phyloP scores from a whole-genome alignment of 2,329 filamentous ascomycete genomes.

The Zelopaecilomyces penicillatus region DNA sequence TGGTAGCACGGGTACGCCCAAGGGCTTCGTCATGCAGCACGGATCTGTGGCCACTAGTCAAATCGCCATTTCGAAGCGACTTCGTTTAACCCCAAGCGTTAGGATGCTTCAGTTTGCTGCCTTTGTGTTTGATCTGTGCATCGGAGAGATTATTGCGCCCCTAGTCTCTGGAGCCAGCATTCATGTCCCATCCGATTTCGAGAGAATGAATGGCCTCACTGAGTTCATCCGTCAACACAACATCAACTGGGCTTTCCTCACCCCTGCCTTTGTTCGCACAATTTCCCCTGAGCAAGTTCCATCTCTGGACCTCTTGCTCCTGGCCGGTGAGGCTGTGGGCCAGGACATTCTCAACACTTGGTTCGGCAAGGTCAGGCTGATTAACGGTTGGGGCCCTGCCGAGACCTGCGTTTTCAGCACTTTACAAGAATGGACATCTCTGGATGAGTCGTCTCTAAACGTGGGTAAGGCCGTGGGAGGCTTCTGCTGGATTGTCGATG shows the following conservation, averaged over 20 bases:
- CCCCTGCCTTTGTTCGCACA: constrained; percentile 4
- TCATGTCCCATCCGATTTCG: constrained; percentile 7
- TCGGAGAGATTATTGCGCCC: too few relatives aligned
- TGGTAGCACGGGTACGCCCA: background rate
- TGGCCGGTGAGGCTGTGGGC: constrained; percentile 24
- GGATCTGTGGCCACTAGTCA: too few relatives aligned
- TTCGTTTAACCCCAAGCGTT: background rate
- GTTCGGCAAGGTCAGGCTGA: constrained; percentile 2
- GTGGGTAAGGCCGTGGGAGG: constrained; percentile 14
- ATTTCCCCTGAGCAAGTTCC: constrained; percentile 3
- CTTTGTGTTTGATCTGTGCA: too few relatives aligned
- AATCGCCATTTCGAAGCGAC: too few relatives aligned
- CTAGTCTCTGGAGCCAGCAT: constrained; percentile 6
- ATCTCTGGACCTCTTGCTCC: constrained; percentile 14
- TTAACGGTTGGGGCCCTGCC: constrained; percentile 13
- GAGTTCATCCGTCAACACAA: background rate
- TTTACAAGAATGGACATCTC: constrained; percentile 29
- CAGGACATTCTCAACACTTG: constrained; percentile 20
- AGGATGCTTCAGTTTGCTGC: too few relatives aligned
- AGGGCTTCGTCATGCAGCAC: constrained; percentile 15
- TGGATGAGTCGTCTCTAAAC: constrained; percentile 1
- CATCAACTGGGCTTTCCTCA: constrained; percentile 1
- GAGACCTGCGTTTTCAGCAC: constrained; percentile 2
- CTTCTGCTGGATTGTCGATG: constrained; percentile 32
- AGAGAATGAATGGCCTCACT: constrained; percentile 1